A percentile compares a stretch with the other conserved stretches of the same genome.
Conservation (phyloP, 2,329 filamentous ascomycete genomes). For the Aspergillus intermedius region DNA sequence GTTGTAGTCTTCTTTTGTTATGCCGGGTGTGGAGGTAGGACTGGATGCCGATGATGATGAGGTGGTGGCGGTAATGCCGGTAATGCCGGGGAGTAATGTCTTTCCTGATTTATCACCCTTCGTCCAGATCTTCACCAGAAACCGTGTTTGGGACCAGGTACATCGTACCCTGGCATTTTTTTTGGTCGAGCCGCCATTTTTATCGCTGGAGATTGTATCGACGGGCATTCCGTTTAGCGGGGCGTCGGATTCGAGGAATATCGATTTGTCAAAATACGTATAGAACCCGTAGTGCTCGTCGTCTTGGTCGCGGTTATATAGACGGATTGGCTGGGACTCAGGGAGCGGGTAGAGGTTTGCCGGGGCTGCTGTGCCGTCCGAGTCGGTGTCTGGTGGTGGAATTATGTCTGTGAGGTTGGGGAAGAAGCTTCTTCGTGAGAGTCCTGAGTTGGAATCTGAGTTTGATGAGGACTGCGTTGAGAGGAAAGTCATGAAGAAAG, state of each 20-base stretch:
- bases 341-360: conserved; percentile 67
- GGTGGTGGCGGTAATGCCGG: conserved; percentile 8
- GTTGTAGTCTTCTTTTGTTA: conserved; percentile 32
- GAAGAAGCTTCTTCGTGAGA: conserved; percentile 32
- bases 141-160: conserved; percentile 56
- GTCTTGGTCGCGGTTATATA: conserved; percentile 73
- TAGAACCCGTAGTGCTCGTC: conserved; percentile 94
- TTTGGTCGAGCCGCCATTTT: conserved; percentile 45
- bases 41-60: conserved; percentile 8
- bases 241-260: conserved; percentile 64
- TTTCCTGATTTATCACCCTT: conserved; percentile 26
- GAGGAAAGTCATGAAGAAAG: conserved; percentile 77
- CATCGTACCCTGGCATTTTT: conserved; percentile 45
- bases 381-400: conserved; percentile 55
- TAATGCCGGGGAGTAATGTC: conserved; percentile 14
- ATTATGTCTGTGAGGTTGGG: conserved; percentile 51
- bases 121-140: conserved; percentile 60
- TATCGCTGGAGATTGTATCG: conserved; percentile 39
- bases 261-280: conserved; percentile 79
- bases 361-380: conserved; percentile 65
- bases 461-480: conserved; percentile 16
- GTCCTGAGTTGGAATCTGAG: conserved; percentile 10
- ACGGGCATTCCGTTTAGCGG: conserved; percentile 38
- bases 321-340: conserved; percentile 65
- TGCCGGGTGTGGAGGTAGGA: conserved; percentile 14